Evolutionary conservation across 345 rosid species (phyloP), one percentile per base, ranked within the genome.

Genomic region (Acer yangbiense): DNA sequence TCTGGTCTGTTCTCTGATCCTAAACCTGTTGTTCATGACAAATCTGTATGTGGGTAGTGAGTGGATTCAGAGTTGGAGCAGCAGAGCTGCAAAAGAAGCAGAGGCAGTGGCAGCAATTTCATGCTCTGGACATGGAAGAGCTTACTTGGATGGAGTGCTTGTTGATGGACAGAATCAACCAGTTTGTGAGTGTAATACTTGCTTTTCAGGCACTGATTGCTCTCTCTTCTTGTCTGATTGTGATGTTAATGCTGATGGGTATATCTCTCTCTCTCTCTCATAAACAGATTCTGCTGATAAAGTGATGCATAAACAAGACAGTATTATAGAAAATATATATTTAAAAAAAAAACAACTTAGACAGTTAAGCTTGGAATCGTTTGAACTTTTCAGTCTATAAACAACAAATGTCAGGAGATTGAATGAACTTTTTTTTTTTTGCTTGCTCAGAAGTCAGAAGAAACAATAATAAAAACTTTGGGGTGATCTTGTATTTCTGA

Each of bases 121-220:
- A 9, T 94, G 98, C 72, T 92, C 93, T 0, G 92, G 94, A 65
- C 95, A 92, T 41, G 95, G 97, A 4, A 85, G 88, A 82, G 94
- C 90, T n/a, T 94, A 62, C 69, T 52, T 92, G 72, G 98, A 94
- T 58, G 89, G 97, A 17, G 13, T 80, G 67, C 74, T 84, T 65
- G 48, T 57, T 6, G 83, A 58, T 7, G 82, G 66, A 64, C 87
- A 82, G 35, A 35, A 65, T 8, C 74, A 35, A 43, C 89, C 88
- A n/a, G 76, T 72, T 44, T 93, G 98, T 61, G 97, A 94, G 80
- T 94, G 95, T 69, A 84, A 86, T 78, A 6, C 73, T 1, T 94
- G 97, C 82, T 92, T 83, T 69, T 73, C 79, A 14, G 94, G 92
- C 39, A 68, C 77, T 50, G 82, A 92, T 16, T 92, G 95, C 83